Evolutionary conservation across 2,329 filamentous ascomycete species (phyloP).

Genomic region (Alternaria metachromatica): DNA sequence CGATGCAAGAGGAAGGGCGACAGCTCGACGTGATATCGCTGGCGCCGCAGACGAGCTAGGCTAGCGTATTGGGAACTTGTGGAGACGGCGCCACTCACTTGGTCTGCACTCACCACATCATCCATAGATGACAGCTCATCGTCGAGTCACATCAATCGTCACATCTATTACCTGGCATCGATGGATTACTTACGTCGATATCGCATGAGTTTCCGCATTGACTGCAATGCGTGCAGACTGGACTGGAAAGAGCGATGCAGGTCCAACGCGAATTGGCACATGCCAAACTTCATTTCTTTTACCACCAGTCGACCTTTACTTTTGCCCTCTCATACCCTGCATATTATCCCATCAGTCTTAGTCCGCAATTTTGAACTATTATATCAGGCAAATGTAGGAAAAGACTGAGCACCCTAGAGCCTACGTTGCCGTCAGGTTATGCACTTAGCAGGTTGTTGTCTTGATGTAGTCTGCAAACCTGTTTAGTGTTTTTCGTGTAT

Average conservation of each 20-base stretch:
- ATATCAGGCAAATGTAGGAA: too few species aligned
- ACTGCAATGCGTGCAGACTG: neutral
- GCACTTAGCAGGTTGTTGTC: too few species aligned
- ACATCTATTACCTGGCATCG: neutral
- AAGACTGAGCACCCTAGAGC: too few species aligned
- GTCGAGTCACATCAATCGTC: neutral
- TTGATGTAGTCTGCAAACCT: too few species aligned
- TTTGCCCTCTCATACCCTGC: neutral
- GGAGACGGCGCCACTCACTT: neutral
- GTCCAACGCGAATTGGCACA: neutral
- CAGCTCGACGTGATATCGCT: conserved; percentile 13
- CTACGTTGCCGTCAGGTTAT: too few species aligned
- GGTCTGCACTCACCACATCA: conserved; percentile 9
- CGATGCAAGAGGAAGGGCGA: conserved; percentile 7
- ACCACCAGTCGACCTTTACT: neutral
- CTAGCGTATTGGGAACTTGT: conserved; percentile 5
- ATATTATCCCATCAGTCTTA: neutral
- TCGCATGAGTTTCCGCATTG: neutral
- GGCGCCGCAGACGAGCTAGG: conserved; percentile 10
- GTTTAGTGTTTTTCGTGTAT: too few species aligned
- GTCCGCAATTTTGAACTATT: too few species aligned
- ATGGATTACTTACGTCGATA: neutral
- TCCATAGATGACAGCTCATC: neutral
- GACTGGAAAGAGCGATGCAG: neutral
- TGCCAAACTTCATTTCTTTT: neutral